A percentile compares a stretch with the other conserved stretches of the same genome.
These are phyloP conservation scores for Pseudomicrostroma phylloplanum DNA, from an alignment of 1,284 basidiomycete genomes.

Conservation along the genomic window DNA sequence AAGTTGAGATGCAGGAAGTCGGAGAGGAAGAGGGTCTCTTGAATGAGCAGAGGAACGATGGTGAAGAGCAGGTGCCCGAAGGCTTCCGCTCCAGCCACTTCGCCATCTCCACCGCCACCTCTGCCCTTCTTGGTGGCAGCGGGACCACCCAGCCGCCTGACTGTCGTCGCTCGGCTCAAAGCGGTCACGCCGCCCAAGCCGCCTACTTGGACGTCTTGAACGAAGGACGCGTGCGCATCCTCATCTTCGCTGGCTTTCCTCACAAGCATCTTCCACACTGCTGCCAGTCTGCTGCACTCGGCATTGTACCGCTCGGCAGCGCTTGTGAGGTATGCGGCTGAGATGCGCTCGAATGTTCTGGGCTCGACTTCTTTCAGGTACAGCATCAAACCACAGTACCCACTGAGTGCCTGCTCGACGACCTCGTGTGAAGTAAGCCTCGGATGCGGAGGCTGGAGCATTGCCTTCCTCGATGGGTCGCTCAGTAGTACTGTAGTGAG, in stretches of 20 bases:
- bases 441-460: slow-evolving; percentile 28
- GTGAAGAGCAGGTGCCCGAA: slow-evolving; percentile 70
- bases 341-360: slow-evolving; percentile 34
- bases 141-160: background rate
- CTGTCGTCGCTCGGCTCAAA: slow-evolving; percentile 1
- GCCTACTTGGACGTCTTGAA: slow-evolving; percentile 13
- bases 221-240: slow-evolving; percentile 14
- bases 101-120: background rate
- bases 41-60: slow-evolving; percentile 68
- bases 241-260: slow-evolving; percentile 34
- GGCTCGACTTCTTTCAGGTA: slow-evolving; percentile 82
- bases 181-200: slow-evolving; percentile 8
- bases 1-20: slow-evolving; percentile 84
- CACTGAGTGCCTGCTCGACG: slow-evolving; percentile 73
- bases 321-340: slow-evolving; percentile 34
- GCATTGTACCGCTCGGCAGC: slow-evolving; percentile 33
- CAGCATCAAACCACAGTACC: slow-evolving; percentile 81
- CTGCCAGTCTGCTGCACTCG: slow-evolving; percentile 38
- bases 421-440: slow-evolving; percentile 32
- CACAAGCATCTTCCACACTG: slow-evolving; percentile 24
- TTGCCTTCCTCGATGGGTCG: slow-evolving; percentile 25
- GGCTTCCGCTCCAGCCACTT: slow-evolving; percentile 56
- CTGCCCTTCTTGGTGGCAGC: background rate
- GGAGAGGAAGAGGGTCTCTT: slow-evolving; percentile 80
- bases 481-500: slow-evolving; percentile 27